Evolutionary conservation across 75 land plant genomes (phyloP).

Genomic region (Ceratopteris richardii): DNA sequence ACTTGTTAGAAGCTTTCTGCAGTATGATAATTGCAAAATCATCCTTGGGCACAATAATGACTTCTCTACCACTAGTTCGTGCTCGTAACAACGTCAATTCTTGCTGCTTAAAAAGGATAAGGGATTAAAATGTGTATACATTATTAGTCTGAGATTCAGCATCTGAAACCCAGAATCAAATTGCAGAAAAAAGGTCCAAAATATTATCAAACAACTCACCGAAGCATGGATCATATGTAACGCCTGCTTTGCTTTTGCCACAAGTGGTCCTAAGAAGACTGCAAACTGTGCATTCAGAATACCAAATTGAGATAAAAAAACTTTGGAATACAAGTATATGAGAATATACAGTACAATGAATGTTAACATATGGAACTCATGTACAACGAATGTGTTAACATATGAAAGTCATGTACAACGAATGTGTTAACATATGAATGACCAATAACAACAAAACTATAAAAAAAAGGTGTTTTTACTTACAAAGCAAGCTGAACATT

Average conservation of each 20-base stretch:
- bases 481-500: too few relatives aligned
- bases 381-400: too few relatives aligned
- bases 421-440: too few relatives aligned
- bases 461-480: too few relatives aligned
- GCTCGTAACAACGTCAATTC: neutral
- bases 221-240: neutral
- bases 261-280: conserved; percentile 1
- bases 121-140: neutral
- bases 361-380: too few relatives aligned
- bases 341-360: too few relatives aligned
- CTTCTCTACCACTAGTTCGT: neutral
- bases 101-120: neutral
- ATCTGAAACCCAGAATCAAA: neutral
- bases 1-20: conserved; percentile 2
- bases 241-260: neutral
- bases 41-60: conserved; percentile 1
- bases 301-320: too few relatives aligned
- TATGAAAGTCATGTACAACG: too few relatives aligned
- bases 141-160: neutral
- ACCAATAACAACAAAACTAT: too few relatives aligned
- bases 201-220: neutral
- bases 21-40: neutral
- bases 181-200: too few relatives aligned
- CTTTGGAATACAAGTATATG: too few relatives aligned
- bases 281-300: neutral